Conservation (phyloP, 2,329 filamentous ascomycete species). For the Pseudogymnoascus sp. region DNA sequence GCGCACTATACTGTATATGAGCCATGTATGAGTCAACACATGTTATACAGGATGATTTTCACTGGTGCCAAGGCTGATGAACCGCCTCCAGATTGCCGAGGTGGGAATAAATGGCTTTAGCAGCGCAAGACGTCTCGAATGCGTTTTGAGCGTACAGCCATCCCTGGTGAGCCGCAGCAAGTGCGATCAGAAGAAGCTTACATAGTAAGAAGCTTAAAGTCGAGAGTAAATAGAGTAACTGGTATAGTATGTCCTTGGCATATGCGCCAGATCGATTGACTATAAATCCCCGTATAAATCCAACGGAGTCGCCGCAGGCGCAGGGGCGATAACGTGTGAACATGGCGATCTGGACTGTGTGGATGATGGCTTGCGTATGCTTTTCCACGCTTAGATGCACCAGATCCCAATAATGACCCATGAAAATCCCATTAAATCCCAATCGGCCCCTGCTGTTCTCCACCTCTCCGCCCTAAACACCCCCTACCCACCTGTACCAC, state of each 20-base stretch:
- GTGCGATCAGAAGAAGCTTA: not conserved
- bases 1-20: not conserved
- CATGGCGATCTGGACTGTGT: not conserved
- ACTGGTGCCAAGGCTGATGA: not conserved
- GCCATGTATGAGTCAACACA: not conserved
- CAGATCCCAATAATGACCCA: not conserved
- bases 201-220: not conserved
- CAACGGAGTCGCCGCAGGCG: not conserved
- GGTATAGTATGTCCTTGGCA: not conserved
- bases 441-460: not conserved
- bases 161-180: not conserved
- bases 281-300: not conserved
- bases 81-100: not conserved
- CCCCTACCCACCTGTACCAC: not conserved
- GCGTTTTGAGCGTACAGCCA: not conserved
- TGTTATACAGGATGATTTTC: not conserved
- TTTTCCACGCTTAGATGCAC: not conserved
- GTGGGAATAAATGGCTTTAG: not conserved
- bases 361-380: not conserved
- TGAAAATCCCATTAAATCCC: not conserved
- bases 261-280: not conserved
- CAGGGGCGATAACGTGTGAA: not conserved
- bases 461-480: not conserved
- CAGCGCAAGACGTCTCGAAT: not conserved
- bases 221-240: not conserved